Base-by-base conservation (phyloP, 1,284 basidiomycete species). In the Inonotus hispidus region DNA sequence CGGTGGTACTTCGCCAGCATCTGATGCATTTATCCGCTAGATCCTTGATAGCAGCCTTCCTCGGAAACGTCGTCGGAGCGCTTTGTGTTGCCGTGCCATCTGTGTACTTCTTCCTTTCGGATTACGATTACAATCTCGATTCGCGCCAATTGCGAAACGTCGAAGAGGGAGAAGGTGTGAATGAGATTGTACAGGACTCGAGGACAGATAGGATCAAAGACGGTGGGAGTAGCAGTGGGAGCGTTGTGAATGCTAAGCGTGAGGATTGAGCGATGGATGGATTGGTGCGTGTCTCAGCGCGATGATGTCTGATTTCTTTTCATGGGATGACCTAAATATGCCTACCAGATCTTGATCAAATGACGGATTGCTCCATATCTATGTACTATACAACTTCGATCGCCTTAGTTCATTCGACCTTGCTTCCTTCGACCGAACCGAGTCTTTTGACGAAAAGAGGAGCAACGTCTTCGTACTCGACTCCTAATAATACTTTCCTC, bases 1-100 rank as follows among this genome's bases (percentile, higher is more conserved):
- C 2, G 49, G 10, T 19, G 11, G 41, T n/a, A 11, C 11, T 16
- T 13, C 1, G 10, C 16, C 38, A 39, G 7, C 19, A n/a, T 1
- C 7, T 37, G 21, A 10, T 11, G 23, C 54, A 13, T 27, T 23
- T 23, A 13, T 46, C 10, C n/a, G 27, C 27, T 54, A 23, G 84
- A 67, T 88, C 86, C 2, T 70, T 90, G 54, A 82, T 90, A 64
- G 84, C 88, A 0, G 71, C 85, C 0, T 84, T 82, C 70, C 64
- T 90, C 55, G 88, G 88, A 35, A 90, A 90, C 72, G 79, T 85
- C 41, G 73, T 90, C 16, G 88, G 88, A 4, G 88, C 78, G 7
- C 72, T 85, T 38, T 72, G 87, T 46, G 83, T 90, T 35, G 85
- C 75, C 11, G 67, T 88, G 1, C 87, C 87, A 8, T 83, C 79